A percentile compares a stretch with the other conserved stretches of the same genome.
These are phyloP conservation scores for Coniosporium apollinis DNA, from an alignment of 495 filamentous ascomycete species.

Conservation along the genomic window DNA sequence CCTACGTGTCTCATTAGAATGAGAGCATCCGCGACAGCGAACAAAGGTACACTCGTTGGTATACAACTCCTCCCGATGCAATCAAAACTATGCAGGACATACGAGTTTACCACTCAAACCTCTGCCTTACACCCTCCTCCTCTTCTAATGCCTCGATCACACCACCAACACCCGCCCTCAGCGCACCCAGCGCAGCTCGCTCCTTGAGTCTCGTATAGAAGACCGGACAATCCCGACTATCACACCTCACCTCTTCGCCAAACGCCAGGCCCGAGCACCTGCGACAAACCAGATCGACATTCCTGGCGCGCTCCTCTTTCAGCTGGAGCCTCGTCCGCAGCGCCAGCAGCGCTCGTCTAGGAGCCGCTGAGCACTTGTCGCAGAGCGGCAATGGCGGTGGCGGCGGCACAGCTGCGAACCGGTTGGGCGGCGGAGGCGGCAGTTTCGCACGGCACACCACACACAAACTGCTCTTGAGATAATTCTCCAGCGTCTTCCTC, in stretches of 20 bases:
- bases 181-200: conserved; percentile 38
- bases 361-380: conserved; percentile 36
- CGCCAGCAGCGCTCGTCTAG: conserved; percentile 40
- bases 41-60: too few species aligned
- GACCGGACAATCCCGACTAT: conserved; percentile 82
- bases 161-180: conserved; percentile 25
- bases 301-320: conserved; percentile 44
- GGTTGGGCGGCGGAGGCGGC: conserved; percentile 7
- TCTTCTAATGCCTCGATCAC: conserved; percentile 19
- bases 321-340: conserved; percentile 41
- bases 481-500: conserved; percentile 67
- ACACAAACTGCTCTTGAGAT: conserved; percentile 66
- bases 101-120: conserved; percentile 17
- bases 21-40: too few species aligned
- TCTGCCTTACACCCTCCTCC: conserved; percentile 3
- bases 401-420: conserved; percentile 1
- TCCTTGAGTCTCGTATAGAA: conserved; percentile 77
- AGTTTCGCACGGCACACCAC: conserved; percentile 58
- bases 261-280: conserved; percentile 60
- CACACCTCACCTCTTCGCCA: conserved; percentile 63
- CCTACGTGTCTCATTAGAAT: too few species aligned
- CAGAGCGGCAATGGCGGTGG: conserved; percentile 41
- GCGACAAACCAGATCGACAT: conserved; percentile 63
- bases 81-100: too few species aligned
- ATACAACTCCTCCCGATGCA: too few species aligned